Evolutionary conservation across 2,329 filamentous ascomycete genomes (phyloP).

Genomic region (Trichoderma aggressivum): DNA sequence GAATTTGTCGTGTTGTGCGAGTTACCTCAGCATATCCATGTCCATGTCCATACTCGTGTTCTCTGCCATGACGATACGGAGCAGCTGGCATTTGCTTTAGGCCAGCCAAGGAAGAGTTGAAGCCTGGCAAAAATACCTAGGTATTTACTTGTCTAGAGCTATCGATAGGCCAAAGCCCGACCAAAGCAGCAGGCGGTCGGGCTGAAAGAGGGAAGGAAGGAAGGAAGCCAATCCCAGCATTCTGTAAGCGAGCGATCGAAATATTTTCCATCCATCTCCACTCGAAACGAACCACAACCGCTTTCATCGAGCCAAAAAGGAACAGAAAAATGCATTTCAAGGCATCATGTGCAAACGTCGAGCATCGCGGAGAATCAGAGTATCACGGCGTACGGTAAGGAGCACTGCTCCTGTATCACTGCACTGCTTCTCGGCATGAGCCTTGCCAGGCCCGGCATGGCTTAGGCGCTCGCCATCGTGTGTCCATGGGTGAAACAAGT

Average conservation of each 20-base stretch:
- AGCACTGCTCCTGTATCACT: not conserved
- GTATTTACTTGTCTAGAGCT: not conserved
- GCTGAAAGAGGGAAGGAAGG: not conserved
- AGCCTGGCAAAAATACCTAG: not conserved
- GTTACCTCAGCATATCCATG: not conserved
- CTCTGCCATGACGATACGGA: not conserved
- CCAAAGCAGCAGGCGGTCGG: conserved; percentile 13
- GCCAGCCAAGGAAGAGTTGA: not conserved
- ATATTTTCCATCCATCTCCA: not conserved
- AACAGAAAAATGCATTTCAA: not conserved
- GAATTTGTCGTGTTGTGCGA: not conserved
- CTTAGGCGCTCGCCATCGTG: not conserved
- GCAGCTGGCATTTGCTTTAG: not conserved
- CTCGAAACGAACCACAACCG: not conserved
- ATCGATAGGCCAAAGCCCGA: not conserved
- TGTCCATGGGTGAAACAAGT: not conserved
- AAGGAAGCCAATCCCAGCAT: not conserved
- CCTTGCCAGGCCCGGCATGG: not conserved
- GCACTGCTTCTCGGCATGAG: not conserved
- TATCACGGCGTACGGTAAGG: not conserved
- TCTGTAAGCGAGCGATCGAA: not conserved
- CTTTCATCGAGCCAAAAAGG: not conserved
- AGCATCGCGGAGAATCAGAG: not conserved
- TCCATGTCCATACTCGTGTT: not conserved
- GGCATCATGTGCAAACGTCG: not conserved